Evolutionary conservation across 371 early-diverging fungal species (phyloP).

Genomic region (Umbelopsis sp.): DNA sequence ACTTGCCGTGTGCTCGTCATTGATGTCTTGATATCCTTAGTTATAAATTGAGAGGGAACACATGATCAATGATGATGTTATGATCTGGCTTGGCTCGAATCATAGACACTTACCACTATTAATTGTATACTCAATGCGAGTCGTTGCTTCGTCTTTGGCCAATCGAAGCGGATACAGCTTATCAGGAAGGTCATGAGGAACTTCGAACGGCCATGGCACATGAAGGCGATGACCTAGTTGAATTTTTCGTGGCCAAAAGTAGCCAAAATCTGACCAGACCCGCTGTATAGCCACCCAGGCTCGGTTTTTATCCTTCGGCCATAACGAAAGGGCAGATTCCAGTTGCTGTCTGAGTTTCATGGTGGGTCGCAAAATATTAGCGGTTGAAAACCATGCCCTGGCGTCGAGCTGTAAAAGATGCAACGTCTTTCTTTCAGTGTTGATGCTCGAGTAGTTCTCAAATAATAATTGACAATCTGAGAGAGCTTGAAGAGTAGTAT

Average conservation of each 20-base stretch:
- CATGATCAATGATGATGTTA: background rate
- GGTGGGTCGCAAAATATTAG: conserved; percentile 38
- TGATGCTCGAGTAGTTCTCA: conserved; percentile 16
- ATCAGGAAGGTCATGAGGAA: conserved; percentile 17
- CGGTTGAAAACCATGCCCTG: conserved; percentile 37
- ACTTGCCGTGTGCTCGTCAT: background rate
- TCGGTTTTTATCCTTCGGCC: conserved; percentile 24
- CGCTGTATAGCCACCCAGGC: conserved; percentile 33
- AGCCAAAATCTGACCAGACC: conserved; percentile 46
- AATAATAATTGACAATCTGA: conserved; percentile 41
- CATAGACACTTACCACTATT: conserved; percentile 12
- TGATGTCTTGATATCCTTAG: background rate
- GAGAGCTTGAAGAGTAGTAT: conserved; percentile 37
- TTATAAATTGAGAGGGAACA: background rate
- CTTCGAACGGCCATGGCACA: conserved; percentile 24
- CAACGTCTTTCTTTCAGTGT: conserved; percentile 26
- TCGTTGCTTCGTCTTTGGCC: conserved; percentile 28
- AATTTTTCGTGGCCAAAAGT: conserved; percentile 49
- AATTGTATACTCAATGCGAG: conserved; percentile 17
- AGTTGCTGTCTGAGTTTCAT: conserved; percentile 26
- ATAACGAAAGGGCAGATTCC: conserved; percentile 24
- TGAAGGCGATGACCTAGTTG: conserved; percentile 31
- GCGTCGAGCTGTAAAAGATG: conserved; percentile 39
- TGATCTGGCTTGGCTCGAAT: conserved; percentile 19
- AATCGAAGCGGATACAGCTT: conserved; percentile 22